Conservation (phyloP, 2,329 filamentous ascomycete species). For the Chalaropsis ovoidea region DNA sequence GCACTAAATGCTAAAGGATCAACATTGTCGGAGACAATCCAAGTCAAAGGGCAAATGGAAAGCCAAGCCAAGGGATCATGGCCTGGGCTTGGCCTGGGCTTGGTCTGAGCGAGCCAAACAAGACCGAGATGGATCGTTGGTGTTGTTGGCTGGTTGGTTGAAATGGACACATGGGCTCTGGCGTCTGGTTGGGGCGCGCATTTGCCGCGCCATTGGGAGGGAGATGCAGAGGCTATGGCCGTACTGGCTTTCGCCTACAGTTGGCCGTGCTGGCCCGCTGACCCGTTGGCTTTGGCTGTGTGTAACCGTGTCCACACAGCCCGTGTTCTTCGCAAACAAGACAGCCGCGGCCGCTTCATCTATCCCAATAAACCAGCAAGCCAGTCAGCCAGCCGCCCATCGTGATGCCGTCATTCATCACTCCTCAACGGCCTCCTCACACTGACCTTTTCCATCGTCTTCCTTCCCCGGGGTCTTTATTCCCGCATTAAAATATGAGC, state of each 20-base stretch:
- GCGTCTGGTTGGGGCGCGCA: neutral
- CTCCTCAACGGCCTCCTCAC: neutral
- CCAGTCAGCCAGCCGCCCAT: neutral
- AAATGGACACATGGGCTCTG: slow-evolving; percentile 12
- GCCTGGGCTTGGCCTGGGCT: neutral
- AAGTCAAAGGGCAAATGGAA: slow-evolving; percentile 10
- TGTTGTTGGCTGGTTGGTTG: slow-evolving; percentile 6
- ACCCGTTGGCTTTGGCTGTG: neutral
- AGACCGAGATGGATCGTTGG: neutral
- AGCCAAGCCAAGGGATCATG: neutral
- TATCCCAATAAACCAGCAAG: too few relatives aligned
- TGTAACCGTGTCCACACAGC: neutral
- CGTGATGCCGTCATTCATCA: neutral
- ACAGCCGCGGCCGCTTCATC: neutral
- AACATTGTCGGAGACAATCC: slow-evolving; percentile 9
- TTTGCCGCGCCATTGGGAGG: neutral
- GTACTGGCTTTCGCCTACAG: too few relatives aligned
- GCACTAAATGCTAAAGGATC: slow-evolving; percentile 1
- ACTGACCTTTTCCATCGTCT: neutral
- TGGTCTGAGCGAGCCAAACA: slow-evolving; percentile 16
- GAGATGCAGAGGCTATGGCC: too few relatives aligned
- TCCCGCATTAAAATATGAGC: neutral
- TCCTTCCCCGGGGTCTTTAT: slow-evolving; percentile 4
- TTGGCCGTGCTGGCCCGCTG: too few relatives aligned
- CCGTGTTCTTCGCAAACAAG: neutral